These are phyloP conservation scores for Posidonia australis DNA, from an alignment of 106 monocot genomes.

Conservation along the genomic window DNA sequence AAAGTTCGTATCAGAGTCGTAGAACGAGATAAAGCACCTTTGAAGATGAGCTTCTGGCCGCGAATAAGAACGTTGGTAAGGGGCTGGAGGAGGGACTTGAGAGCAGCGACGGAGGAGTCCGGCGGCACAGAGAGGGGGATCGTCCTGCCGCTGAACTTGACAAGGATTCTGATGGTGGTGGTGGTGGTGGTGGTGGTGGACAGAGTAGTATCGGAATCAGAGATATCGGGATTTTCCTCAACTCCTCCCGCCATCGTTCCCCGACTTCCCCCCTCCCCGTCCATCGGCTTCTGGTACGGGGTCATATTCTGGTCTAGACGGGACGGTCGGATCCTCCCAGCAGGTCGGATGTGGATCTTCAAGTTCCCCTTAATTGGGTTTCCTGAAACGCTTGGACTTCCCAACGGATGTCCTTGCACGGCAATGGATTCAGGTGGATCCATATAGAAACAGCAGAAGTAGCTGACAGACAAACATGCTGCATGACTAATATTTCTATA, in stretches of 20 bases:
- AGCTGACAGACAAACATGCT: no score
- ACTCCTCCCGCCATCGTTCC: background rate
- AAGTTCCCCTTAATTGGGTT: no score
- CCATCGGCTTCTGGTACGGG: background rate
- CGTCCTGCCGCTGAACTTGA: constrained; percentile 66
- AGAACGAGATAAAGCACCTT: constrained; percentile 28
- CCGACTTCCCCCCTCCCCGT: background rate
- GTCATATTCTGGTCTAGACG: no score
- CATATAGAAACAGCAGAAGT: no score
- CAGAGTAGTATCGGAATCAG: background rate
- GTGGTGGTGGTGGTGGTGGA: constrained; percentile 6
- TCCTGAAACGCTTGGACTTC: no score
- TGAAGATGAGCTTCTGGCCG: constrained; percentile 90
- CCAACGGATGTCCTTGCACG: no score
- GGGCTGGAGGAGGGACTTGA: constrained; percentile 71
- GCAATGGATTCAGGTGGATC: no score
- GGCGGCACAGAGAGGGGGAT: constrained; percentile 35
- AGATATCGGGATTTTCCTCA: background rate
- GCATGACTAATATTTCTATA: no score
- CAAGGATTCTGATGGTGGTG: constrained; percentile 41
- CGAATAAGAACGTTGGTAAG: constrained; percentile 90
- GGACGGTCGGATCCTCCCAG: no score
- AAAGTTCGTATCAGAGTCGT: background rate
- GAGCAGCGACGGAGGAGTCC: constrained; percentile 38
- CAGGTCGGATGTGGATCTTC: no score